A percentile compares a stretch with the other conserved stretches of the same genome.
Conservation (phyloP, 2,329 filamentous ascomycete species). For the Paracoccidioides lutzii region DNA sequence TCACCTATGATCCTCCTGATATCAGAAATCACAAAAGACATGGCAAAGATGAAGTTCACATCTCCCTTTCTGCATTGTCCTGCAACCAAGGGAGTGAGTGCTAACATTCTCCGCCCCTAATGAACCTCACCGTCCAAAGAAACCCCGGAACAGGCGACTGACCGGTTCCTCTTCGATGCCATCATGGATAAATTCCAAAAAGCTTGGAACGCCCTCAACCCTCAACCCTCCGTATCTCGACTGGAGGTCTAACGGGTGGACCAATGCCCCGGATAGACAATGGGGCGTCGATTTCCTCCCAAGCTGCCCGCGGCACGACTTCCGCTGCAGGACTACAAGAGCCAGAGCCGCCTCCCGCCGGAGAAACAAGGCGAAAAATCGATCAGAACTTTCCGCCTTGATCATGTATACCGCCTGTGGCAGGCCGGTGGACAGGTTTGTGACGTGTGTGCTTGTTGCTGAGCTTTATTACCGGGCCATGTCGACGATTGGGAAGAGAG, state of each 20-base stretch:
- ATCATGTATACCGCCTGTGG: constrained; percentile 22
- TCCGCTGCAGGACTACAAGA: constrained; percentile 44
- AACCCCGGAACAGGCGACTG: constrained; percentile 21
- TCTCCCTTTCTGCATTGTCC: background rate
- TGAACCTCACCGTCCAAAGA: background rate
- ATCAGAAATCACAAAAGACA: background rate
- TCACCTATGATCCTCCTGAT: too few species aligned
- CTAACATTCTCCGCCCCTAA: background rate
- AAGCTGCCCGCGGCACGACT: constrained; percentile 44
- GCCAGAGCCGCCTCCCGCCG: constrained; percentile 36
- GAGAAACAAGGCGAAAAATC: constrained; percentile 30
- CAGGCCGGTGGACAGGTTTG: constrained; percentile 4
- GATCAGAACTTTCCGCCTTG: constrained; percentile 38
- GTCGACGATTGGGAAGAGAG: constrained; percentile 14
- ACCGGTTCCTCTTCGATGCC: constrained; percentile 36
- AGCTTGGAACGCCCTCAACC: constrained; percentile 25
- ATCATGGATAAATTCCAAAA: constrained; percentile 32
- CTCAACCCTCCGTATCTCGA: constrained; percentile 26
- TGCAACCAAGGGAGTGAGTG: background rate
- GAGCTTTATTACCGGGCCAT: constrained; percentile 25
- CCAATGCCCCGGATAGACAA: constrained; percentile 19
- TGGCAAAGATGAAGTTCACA: background rate
- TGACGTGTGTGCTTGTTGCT: constrained; percentile 14
- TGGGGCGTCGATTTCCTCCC: constrained; percentile 23
- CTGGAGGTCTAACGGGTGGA: constrained; percentile 28